Base-by-base conservation (phyloP, 202 grass and related monocot species). In the Brachypodium distachyon region DNA sequence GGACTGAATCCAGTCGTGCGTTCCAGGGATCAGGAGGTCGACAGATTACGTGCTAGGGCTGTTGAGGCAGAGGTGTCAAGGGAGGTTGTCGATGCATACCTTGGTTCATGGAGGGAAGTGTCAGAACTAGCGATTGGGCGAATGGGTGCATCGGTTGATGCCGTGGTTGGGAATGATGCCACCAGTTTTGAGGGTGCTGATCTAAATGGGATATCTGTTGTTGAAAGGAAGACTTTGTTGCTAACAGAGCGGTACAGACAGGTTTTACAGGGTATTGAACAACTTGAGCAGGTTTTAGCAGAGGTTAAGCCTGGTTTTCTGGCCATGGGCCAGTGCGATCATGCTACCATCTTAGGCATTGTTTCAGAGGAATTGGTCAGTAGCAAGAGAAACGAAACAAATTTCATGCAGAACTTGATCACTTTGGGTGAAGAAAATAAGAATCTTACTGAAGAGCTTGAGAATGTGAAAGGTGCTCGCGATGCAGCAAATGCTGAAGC, bases 341-440 rank as follows among this genome's bases (percentile, higher is more conserved):
- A 74, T 33, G 49, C 73, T 75, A 81, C 54, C 43, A 76, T 85
- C 69, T 78, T 98, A 46, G 75, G 60, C 83, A 47, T 81, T 31
- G 77, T 79, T 81, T 78, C 39, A 43, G 74, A 92, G 28, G 77
- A 88, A 77, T 85, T 98, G 81, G 36, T 83, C 51, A 79, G 78
- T 63, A 88, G 80, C 82, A 98, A 98, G 82, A 94, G 86, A 62
- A 98, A 86, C 26, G 82, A 92, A 70, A 77, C 74, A 42, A 26
- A 81, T 92, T 71, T 90, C 71, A 77, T 80, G 53, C 77, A 90
- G 46, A 82, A 74, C 69, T 61, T 87, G 77, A 72, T 72, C 43
- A 47, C 53, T 44, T 75, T 87, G 16, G 66, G 60, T 57, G 82
- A 90, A 82, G 91, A 95, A 85, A 95, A 90, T 27, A 87, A 80